Base-by-base conservation (phyloP, 2,329 filamentous ascomycete genomes). In the Colletotrichum ledebouriae region DNA sequence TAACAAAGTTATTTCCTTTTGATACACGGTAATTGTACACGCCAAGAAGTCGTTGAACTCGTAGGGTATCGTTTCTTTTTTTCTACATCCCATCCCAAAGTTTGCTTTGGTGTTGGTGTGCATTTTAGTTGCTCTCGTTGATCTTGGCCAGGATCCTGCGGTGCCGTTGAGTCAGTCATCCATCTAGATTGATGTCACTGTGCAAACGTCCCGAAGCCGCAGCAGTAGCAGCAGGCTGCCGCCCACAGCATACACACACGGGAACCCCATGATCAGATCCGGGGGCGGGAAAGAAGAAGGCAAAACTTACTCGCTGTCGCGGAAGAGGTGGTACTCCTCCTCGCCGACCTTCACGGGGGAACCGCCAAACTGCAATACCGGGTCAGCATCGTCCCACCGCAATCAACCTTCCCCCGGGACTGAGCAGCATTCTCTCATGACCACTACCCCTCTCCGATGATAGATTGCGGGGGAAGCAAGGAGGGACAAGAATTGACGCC, bases 281-380 rank as follows among this genome's bases (percentile, higher is more conserved):
- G 37, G 37, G 2, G 7, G 13, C 17, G 13, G 10, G 20, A 17
- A 34, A 10, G 10, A 22, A 50, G 4, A 12, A 37, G 1, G 15
- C 4, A 1, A 44, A 59, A 92, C 94, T 84, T 90, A 98, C 95
- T 99, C 96, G 86, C 94, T 92, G 84, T 99, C 96, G 77, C 96
- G 89, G 92, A 97, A 99, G 73, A 99, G 90, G 72, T 92, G 90
- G 86, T 89, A 98, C 85, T 99, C 96, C 74, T 98, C 94, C 76
- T 99, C 95, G 75, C 95, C 96, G 75, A 98, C 93, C 89, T 98
- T 98, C 81, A 99, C 90, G 72, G 95, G 92, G 78, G 92, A 96
- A 72, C 96, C 96, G 77, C 96, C 96, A 78, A 91, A 99, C 93
- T 97, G 76, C 71, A 46, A 10, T 0, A 11, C 22, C n/a, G 12